Percentiles rank a stretch among this genome's conserved stretches.
phyloP scores from a whole-genome alignment of 1,284 basidiomycete species.

The Cryptococcus hybrid region DNA sequence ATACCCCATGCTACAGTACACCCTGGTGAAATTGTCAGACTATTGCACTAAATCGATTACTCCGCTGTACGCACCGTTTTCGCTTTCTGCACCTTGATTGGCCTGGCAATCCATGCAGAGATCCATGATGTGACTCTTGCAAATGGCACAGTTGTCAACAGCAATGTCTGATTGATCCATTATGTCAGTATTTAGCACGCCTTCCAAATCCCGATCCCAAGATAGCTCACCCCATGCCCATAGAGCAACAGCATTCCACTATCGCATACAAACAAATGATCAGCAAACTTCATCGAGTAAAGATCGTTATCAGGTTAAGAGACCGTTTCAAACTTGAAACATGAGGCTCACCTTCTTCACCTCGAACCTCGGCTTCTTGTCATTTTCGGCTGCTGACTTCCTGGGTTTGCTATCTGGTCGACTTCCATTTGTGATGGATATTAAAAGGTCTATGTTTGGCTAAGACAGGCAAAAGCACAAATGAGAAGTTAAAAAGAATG shows the following conservation, averaged over 20 bases:
- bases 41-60: not conserved
- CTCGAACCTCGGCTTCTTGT: constrained; percentile 71
- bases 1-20: constrained; percentile 99
- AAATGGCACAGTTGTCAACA: constrained; percentile 94
- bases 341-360: constrained; percentile 78
- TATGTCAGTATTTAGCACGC: not conserved
- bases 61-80: constrained; percentile 48
- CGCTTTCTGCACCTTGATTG: constrained; percentile 93
- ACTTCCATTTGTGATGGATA: constrained; percentile 49
- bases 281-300: constrained; percentile 10
- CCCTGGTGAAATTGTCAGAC: constrained; percentile 53
- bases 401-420: constrained; percentile 39
- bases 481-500: not conserved
- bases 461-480: too few species aligned
- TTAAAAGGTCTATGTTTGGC: not conserved
- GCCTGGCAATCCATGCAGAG: constrained; percentile 99
- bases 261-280: not conserved
- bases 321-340: not conserved
- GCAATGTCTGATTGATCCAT: constrained; percentile 67
- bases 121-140: constrained; percentile 98
- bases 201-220: too few species aligned
- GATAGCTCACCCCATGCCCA: constrained; percentile 86
- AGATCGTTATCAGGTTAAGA: not conserved
- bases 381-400: constrained; percentile 45
- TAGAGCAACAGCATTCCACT: constrained; percentile 96